Percentiles rank a stretch among this genome's conserved stretches.
Conservation (phyloP, 805 yeast species). For the Sporopachydermia quercuum region DNA sequence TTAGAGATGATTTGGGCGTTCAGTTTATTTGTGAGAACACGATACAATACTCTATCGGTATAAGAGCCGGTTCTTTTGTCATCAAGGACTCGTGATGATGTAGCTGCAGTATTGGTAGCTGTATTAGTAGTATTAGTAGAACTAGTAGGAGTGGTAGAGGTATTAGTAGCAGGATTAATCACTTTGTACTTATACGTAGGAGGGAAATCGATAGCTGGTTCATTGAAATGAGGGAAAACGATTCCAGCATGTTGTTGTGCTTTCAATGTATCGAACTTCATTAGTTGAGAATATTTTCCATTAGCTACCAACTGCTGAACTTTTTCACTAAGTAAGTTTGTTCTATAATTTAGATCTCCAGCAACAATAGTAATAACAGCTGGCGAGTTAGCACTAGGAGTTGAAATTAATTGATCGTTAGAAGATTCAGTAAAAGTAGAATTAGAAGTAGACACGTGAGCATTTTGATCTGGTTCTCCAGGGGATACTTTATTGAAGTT, state of each 20-base stretch:
- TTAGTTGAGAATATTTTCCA: conserved; percentile 20
- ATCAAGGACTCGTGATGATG: no score
- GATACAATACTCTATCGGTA: conserved; percentile 39
- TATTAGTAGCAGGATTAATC: conserved; percentile 12
- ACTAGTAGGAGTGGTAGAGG: no score
- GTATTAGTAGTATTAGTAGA: no score
- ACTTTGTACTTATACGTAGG: conserved; percentile 37
- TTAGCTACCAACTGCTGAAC: conserved; percentile 17
- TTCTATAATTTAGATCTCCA: conserved; percentile 44
- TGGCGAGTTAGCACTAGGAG: neutral
- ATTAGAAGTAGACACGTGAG: neutral
- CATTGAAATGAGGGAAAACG: conserved; percentile 31
- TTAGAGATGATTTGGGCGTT: conserved; percentile 8
- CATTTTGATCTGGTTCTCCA: conserved; percentile 5
- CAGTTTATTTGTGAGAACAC: conserved; percentile 13
- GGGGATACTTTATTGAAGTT: conserved; percentile 1
- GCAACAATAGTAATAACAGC: conserved; percentile 20
- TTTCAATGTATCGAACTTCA: conserved; percentile 29
- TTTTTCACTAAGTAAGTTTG: conserved; percentile 17
- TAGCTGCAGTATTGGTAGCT: no score
- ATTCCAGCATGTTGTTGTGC: conserved; percentile 19
- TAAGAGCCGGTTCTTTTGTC: conserved; percentile 36
- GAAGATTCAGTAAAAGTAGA: conserved; percentile 3
- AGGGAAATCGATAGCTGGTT: conserved; percentile 29
- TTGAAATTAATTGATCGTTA: neutral